A percentile compares a stretch with the other conserved stretches of the same genome.
These are phyloP conservation scores for Ogataea dorogensis DNA, from an alignment of 805 yeast genomes.

Conservation along the genomic window DNA sequence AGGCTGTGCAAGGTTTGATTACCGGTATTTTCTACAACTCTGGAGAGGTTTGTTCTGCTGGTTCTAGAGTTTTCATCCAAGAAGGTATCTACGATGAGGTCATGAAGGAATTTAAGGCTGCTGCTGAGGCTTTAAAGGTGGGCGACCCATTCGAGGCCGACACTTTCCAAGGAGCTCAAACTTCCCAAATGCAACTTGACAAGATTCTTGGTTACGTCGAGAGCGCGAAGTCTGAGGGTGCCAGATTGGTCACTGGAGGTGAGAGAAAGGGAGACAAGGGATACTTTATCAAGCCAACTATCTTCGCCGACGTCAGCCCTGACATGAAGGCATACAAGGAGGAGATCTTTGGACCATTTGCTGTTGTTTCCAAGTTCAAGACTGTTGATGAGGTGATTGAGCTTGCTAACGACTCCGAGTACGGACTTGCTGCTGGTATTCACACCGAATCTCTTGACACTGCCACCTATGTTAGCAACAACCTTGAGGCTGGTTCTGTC, in stretches of 20 bases:
- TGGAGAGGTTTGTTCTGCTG: conserved; percentile 83
- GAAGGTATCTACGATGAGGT: conserved; percentile 67
- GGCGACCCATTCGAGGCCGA: conserved; percentile 74
- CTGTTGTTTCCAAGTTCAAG: conserved; percentile 64
- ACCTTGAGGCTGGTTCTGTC: conserved; percentile 70
- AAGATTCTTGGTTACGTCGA: conserved; percentile 68
- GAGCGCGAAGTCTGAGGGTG: conserved; percentile 66
- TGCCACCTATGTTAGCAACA: conserved; percentile 61
- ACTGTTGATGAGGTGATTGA: conserved; percentile 65
- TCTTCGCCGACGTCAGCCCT: conserved; percentile 65
- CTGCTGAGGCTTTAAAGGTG: conserved; percentile 59
- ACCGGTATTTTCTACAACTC: conserved; percentile 75
- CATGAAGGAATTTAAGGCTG: conserved; percentile 54
- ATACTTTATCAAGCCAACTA: conserved; percentile 70
- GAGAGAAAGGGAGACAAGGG: conserved; percentile 63
- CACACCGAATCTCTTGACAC: conserved; percentile 64
- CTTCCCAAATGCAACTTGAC: conserved; percentile 65
- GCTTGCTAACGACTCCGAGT: conserved; percentile 67
- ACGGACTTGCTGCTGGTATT: conserved; percentile 80
- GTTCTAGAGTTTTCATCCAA: conserved; percentile 76
- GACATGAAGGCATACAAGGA: conserved; percentile 63
- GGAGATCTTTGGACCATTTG: conserved; percentile 82
- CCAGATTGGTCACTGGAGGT: conserved; percentile 71
- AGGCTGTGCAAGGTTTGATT: conserved; percentile 49
- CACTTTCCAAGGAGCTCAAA: conserved; percentile 76